A percentile compares a stretch with the other conserved stretches of the same genome.
Conservation (phyloP, 1,284 basidiomycete genomes). For the Ceratobasidium sp. region DNA sequence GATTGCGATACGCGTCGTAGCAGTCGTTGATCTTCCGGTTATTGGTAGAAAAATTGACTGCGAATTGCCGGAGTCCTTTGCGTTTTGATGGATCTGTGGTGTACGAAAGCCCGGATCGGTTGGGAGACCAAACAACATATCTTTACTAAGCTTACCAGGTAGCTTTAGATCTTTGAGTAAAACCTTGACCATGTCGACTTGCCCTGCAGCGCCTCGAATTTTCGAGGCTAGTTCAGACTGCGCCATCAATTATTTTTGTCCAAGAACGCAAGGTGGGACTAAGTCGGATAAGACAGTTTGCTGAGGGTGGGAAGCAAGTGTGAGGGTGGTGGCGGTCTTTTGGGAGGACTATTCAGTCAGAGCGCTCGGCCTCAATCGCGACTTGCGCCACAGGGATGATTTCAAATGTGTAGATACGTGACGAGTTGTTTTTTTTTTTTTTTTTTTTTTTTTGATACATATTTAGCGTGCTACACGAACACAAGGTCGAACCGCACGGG, state of each 20-base stretch:
- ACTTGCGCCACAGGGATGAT: too few relatives aligned
- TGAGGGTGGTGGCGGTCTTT: too few relatives aligned
- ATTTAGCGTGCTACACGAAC: too few relatives aligned
- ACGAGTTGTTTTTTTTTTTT: too few relatives aligned
- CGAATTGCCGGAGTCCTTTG: slow-evolving; percentile 34
- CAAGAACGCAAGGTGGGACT: too few relatives aligned
- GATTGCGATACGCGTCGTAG: slow-evolving; percentile 32
- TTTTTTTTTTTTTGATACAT: too few relatives aligned
- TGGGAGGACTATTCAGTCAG: too few relatives aligned
- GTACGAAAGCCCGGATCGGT: background rate
- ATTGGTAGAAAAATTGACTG: slow-evolving; percentile 19
- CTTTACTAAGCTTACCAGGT: slow-evolving; percentile 7
- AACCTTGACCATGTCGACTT: slow-evolving; percentile 30
- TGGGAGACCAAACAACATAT: background rate
- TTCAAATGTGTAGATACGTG: slow-evolving; percentile 50
- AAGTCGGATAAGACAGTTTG: too few relatives aligned
- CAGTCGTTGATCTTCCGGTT: slow-evolving; percentile 35
- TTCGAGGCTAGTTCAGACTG: slow-evolving; percentile 29
- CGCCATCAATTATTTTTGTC: background rate
- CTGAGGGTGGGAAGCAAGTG: too few relatives aligned
- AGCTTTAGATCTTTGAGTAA: slow-evolving; percentile 34
- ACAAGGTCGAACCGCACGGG: too few relatives aligned
- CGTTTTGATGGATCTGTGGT: slow-evolving; percentile 38
- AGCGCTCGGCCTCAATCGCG: too few relatives aligned
- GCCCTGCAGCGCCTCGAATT: background rate